Conservation (phyloP, 495 filamentous ascomycete genomes). For the Pyrenula aspistea region DNA sequence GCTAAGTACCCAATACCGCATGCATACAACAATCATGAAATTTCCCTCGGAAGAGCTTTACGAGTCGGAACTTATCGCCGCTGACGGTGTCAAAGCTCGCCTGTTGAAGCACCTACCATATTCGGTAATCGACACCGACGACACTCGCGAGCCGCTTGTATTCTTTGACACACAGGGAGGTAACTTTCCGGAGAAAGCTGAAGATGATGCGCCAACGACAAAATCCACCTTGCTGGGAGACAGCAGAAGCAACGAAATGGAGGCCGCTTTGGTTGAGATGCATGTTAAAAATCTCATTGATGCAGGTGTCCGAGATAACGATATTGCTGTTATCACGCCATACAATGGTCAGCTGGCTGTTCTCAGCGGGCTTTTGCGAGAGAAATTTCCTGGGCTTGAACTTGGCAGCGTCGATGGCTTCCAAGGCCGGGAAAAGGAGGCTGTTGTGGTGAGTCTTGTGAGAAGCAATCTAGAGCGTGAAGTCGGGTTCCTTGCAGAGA, state of each 20-base stretch:
- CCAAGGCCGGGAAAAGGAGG: slow-evolving; percentile 95
- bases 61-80: slow-evolving; percentile 65
- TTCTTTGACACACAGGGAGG: slow-evolving; percentile 97
- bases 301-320: slow-evolving; percentile 64
- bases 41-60: slow-evolving; percentile 90
- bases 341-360: slow-evolving; percentile 90
- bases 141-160: slow-evolving; percentile 75
- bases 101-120: slow-evolving; percentile 72
- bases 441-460: slow-evolving; percentile 80
- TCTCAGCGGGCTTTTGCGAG: slow-evolving; percentile 61
- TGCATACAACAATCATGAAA: slow-evolving; percentile 91
- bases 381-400: slow-evolving; percentile 72
- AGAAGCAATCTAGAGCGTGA: slow-evolving; percentile 77
- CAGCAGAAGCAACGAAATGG: slow-evolving; percentile 88
- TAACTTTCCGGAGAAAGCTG: slow-evolving; percentile 59
- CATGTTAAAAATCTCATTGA: slow-evolving; percentile 67
- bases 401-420: slow-evolving; percentile 94
- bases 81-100: slow-evolving; percentile 59
- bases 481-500: slow-evolving; percentile 92
- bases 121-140: slow-evolving; percentile 67
- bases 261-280: slow-evolving; percentile 64
- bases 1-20: slow-evolving; percentile 96
- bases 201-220: slow-evolving; percentile 36
- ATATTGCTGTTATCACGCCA: slow-evolving; percentile 89
- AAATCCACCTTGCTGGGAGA: slow-evolving; percentile 54